Conservation (phyloP, 305 asterid species). For the Andrographis paniculata region DNA sequence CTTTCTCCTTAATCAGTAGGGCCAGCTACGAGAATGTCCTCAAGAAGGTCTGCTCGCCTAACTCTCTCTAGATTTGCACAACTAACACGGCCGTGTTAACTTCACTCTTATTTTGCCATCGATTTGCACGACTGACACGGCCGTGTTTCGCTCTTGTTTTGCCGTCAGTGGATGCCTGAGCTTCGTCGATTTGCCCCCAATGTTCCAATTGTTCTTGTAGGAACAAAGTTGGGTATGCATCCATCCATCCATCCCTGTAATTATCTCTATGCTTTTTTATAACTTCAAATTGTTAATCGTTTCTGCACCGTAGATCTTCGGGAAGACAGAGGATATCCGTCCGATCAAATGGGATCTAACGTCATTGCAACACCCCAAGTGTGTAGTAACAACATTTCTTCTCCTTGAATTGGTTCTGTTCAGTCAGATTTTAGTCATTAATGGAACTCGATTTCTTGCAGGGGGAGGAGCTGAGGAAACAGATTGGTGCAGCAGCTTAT, state of each 20-base stretch:
- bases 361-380: slow-evolving; percentile 70
- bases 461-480: slow-evolving; percentile 96
- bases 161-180: slow-evolving; percentile 91
- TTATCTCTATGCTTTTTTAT: too few relatives aligned
- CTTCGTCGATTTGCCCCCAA: slow-evolving; percentile 72
- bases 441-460: slow-evolving; percentile 13
- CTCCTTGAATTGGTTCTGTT: too few relatives aligned
- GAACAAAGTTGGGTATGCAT: slow-evolving; percentile 76
- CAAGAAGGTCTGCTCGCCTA: slow-evolving; percentile 52
- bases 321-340: slow-evolving; percentile 54
- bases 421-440: too few relatives aligned
- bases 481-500: slow-evolving; percentile 93
- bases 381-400: slow-evolving; percentile 4
- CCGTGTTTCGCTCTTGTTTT: too few relatives aligned
- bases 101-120: too few relatives aligned
- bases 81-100: too few relatives aligned
- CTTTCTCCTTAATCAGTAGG: slow-evolving; percentile 87
- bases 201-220: slow-evolving; percentile 78
- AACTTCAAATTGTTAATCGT: neutral
- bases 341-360: slow-evolving; percentile 73
- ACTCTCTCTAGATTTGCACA: neutral
- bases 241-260: neutral
- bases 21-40: slow-evolving; percentile 95
- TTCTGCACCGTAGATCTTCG: slow-evolving; percentile 52
- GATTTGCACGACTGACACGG: too few relatives aligned